Conservation (phyloP, 1,284 basidiomycete species). For the Meripilus lineatus region DNA sequence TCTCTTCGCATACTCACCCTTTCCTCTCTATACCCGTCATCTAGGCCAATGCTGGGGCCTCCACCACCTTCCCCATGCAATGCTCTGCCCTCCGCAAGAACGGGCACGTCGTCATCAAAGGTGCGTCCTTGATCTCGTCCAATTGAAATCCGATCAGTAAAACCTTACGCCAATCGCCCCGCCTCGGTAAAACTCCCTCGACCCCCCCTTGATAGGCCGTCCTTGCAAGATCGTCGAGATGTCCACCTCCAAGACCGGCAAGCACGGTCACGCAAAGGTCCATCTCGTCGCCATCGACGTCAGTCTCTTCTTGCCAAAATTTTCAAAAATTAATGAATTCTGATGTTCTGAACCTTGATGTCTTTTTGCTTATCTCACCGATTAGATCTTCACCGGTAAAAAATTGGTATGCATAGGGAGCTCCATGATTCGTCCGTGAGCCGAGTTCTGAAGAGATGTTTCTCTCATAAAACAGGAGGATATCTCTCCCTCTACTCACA, state of each 20-base stretch:
- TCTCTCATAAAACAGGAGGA: constrained; percentile 68
- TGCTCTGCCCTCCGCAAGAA: constrained; percentile 95
- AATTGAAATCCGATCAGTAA: neutral
- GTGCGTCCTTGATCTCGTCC: constrained; percentile 31
- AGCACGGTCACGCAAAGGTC: constrained; percentile 99
- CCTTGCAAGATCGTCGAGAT: constrained; percentile 99
- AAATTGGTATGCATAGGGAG: constrained; percentile 58
- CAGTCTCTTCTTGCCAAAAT: constrained; percentile 35
- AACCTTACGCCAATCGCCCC: neutral
- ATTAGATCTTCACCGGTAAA: constrained; percentile 94
- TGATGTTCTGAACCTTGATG: neutral
- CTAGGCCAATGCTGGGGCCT: constrained; percentile 77
- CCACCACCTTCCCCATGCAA: constrained; percentile 90
- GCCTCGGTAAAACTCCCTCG: too few relatives aligned
- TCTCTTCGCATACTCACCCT: constrained; percentile 8
- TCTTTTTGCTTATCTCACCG: neutral
- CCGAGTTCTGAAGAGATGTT: constrained; percentile 7
- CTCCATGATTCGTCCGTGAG: neutral
- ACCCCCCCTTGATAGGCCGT: constrained; percentile 60
- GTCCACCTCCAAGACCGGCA: constrained; percentile 99
- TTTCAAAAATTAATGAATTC: too few relatives aligned
- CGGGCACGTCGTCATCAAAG: constrained; percentile 98
- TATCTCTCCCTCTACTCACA: constrained; percentile 97
- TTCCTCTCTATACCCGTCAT: constrained; percentile 11
- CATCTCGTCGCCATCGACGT: constrained; percentile 97